phyloP scores from a whole-genome alignment of 129 eudicot species.

The Lactuca sativa region DNA sequence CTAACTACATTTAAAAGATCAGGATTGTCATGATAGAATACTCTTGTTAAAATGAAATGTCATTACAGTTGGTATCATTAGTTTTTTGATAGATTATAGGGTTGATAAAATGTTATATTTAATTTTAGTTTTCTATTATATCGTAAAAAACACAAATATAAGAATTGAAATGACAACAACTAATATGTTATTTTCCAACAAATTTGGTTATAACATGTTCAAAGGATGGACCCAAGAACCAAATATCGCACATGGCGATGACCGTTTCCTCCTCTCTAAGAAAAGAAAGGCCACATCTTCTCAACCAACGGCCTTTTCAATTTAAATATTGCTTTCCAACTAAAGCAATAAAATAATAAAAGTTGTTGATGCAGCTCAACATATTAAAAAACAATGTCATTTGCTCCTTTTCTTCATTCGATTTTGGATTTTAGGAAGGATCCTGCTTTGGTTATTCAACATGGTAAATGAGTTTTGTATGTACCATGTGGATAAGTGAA shows the following conservation, averaged over 20 bases:
- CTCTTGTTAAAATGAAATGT: too few species aligned
- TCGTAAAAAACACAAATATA: background rate
- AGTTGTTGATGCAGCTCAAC: background rate
- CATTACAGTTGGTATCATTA: too few species aligned
- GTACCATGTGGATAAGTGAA: too few species aligned
- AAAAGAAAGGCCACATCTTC: slow-evolving; percentile 22
- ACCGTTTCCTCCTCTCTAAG: slow-evolving; percentile 27
- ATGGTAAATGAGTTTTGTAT: too few species aligned
- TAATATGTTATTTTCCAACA: background rate
- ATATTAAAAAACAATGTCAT: background rate
- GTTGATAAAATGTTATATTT: background rate
- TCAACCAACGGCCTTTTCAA: slow-evolving; percentile 17
- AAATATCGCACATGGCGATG: slow-evolving; percentile 31
- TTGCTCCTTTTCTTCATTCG: too few species aligned
- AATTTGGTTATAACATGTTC: background rate
- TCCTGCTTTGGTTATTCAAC: too few species aligned
- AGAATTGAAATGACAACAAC: background rate
- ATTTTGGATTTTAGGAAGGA: too few species aligned
- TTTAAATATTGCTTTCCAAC: slow-evolving; percentile 1
- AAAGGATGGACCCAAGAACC: slow-evolving; percentile 30
- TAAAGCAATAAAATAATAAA: background rate
- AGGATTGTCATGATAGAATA: too few species aligned
- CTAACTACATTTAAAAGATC: too few species aligned
- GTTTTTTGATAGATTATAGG: background rate
- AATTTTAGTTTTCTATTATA: too few species aligned